A percentile compares a stretch with the other conserved stretches of the same genome.
Conservation (phyloP, 331 rosid species). For the Malus hybrid region DNA sequence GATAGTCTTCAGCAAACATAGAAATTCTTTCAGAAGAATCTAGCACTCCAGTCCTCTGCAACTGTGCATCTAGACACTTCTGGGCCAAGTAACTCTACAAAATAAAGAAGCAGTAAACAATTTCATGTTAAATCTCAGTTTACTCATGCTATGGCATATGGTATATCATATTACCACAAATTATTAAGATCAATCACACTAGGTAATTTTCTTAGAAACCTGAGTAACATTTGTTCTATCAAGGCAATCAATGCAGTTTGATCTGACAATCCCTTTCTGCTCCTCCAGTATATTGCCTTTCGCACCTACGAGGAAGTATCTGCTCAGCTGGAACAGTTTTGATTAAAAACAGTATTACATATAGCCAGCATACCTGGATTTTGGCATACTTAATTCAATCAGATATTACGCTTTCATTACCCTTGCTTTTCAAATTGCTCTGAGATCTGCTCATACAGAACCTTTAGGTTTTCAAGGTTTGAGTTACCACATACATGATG, state of each 20-base stretch:
- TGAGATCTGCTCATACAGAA: no score
- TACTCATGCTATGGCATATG: no score
- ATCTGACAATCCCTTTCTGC: conserved; percentile 68
- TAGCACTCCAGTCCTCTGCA: conserved; percentile 66
- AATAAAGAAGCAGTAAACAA: conserved; percentile 10
- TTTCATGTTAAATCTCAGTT: neutral
- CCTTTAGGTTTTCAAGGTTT: no score
- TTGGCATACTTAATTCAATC: no score
- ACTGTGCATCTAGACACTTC: conserved; percentile 57
- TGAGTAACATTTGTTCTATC: conserved; percentile 97
- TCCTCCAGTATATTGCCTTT: conserved; percentile 60
- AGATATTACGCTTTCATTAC: no score
- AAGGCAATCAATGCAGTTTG: conserved; percentile 91
- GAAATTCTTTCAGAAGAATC: conserved; percentile 54
- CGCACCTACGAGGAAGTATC: conserved; percentile 69
- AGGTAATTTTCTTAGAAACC: conserved; percentile 34
- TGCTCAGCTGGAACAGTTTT: conserved; percentile 76
- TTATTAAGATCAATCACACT: neutral
- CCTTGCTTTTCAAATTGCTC: no score
- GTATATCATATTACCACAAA: no score
- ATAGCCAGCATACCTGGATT: no score
- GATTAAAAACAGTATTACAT: conserved; percentile 35
- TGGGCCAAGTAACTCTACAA: conserved; percentile 71
- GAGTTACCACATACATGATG: no score
- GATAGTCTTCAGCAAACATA: conserved; percentile 52